Evolutionary conservation across 2,329 filamentous ascomycete species (phyloP).

Genomic region (Trichoderma oligosporum): DNA sequence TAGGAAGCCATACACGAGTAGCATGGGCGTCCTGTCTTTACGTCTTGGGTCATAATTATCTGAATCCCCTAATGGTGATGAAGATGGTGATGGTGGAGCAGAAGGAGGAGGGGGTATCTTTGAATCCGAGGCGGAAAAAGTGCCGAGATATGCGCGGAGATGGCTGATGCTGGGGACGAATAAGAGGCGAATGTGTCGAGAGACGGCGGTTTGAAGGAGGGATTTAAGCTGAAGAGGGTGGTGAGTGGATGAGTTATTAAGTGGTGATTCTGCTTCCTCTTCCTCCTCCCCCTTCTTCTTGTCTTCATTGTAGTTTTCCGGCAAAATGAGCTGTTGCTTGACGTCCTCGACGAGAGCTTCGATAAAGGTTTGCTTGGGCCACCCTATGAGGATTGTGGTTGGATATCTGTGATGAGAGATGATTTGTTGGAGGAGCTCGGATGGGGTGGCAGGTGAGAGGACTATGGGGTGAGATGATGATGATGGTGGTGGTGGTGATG

Average conservation of each 20-base stretch:
- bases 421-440: slow-evolving; percentile 62
- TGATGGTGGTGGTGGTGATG: not conserved
- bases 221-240: slow-evolving; percentile 55
- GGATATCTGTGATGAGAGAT: slow-evolving; percentile 53
- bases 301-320: not conserved
- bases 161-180: slow-evolving; percentile 75
- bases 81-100: not conserved
- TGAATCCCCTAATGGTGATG: not conserved
- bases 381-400: slow-evolving; percentile 69
- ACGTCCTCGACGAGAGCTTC: slow-evolving; percentile 52
- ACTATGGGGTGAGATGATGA: slow-evolving; percentile 36
- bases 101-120: slow-evolving; percentile 37
- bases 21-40: slow-evolving; percentile 34
- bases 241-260: not conserved
- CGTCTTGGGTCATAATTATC: not conserved
- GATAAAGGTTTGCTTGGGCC: slow-evolving; percentile 61
- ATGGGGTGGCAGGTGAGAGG: slow-evolving; percentile 51
- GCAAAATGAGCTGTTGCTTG: slow-evolving; percentile 23
- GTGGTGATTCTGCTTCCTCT: not conserved
- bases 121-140: slow-evolving; percentile 42
- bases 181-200: slow-evolving; percentile 63
- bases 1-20: slow-evolving; percentile 64
- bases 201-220: slow-evolving; percentile 64
- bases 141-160: slow-evolving; percentile 70
- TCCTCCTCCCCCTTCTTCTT: no score